Percentiles rank a stretch among this genome's conserved stretches.
These are phyloP conservation scores for Quercus aquifolioides DNA, from an alignment of 306 rosid species.

Conservation along the genomic window DNA sequence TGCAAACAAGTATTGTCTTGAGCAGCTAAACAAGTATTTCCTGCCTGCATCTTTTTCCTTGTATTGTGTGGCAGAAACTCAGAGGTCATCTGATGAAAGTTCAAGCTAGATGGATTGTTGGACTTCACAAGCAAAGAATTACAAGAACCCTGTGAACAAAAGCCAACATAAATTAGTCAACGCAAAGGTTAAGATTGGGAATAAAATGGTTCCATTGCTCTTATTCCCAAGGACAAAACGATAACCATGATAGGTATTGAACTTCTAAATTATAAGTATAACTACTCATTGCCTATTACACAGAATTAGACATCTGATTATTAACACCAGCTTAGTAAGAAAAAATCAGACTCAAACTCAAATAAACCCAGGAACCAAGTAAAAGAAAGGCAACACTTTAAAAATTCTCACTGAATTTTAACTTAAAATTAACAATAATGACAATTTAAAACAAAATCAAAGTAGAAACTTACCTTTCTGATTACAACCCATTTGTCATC, in stretches of 20 bases:
- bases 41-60: conserved; percentile 13
- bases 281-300: neutral
- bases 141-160: conserved; percentile 31
- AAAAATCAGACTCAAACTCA: neutral
- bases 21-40: conserved; percentile 29
- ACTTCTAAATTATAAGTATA: neutral
- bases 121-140: conserved; percentile 25
- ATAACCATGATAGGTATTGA: neutral
- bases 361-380: neutral
- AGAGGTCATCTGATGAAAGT: conserved; percentile 16
- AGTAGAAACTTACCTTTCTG: conserved; percentile 43
- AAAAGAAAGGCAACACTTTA: neutral
- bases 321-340: neutral
- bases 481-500: conserved; percentile 56
- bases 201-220: conserved; percentile 3
- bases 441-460: neutral
- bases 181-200: conserved; percentile 16
- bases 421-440: neutral
- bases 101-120: conserved; percentile 21
- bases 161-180: conserved; percentile 16
- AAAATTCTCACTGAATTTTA: neutral
- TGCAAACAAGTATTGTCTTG: conserved; percentile 28
- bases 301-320: neutral
- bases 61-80: conserved; percentile 22
- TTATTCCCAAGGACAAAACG: neutral